Conservation (phyloP, 1,284 basidiomycete species). For the Phellopilus nigrolimitatus region DNA sequence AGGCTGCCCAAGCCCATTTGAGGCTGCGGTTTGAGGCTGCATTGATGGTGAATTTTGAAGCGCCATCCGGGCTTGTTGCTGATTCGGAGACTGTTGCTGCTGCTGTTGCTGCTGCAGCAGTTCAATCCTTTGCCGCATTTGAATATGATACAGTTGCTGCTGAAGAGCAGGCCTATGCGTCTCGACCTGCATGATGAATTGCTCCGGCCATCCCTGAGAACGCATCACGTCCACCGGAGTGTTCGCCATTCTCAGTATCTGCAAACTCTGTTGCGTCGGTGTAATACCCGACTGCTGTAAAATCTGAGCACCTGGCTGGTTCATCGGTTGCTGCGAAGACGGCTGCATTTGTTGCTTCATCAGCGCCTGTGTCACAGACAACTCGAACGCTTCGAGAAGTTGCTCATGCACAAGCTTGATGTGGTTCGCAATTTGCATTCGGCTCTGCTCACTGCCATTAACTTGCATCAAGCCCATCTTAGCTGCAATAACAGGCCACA, state of each 20-base stretch:
- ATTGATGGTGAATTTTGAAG: background rate
- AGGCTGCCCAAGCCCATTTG: constrained; percentile 1
- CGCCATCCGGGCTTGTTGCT: background rate
- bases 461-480: constrained; percentile 48
- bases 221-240: constrained; percentile 47
- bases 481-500: constrained; percentile 62
- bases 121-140: constrained; percentile 21
- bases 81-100: background rate
- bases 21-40: background rate
- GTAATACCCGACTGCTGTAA: background rate
- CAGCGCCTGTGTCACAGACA: constrained; percentile 34
- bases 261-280: constrained; percentile 30
- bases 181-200: constrained; percentile 55
- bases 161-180: constrained; percentile 37
- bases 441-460: constrained; percentile 50
- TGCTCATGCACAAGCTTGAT: constrained; percentile 57
- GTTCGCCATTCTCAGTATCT: constrained; percentile 33
- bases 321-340: constrained; percentile 11
- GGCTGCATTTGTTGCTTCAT: constrained; percentile 27
- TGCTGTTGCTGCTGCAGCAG: background rate
- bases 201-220: constrained; percentile 42
- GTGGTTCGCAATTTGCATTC: constrained; percentile 51
- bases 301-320: constrained; percentile 1
- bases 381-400: constrained; percentile 54
- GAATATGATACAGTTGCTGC: constrained; percentile 22